These are phyloP conservation scores for Patellifolia procumbens DNA, from an alignment of 179 eudicot species.

Conservation along the genomic window DNA sequence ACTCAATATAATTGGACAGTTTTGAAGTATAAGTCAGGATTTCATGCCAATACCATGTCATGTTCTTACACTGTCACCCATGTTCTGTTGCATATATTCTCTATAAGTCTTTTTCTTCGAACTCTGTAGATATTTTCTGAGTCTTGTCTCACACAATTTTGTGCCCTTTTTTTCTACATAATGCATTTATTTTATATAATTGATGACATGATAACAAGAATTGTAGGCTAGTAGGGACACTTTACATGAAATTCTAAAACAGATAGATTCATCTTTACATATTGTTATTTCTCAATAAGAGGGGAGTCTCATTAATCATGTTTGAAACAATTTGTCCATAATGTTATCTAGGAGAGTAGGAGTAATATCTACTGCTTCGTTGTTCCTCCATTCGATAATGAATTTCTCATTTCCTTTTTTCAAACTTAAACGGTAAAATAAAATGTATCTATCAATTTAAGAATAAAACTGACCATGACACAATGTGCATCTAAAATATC, in stretches of 20 bases:
- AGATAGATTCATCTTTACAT: neutral
- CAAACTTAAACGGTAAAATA: too few relatives aligned
- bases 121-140: slow-evolving; percentile 20
- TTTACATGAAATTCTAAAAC: neutral
- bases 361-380: too few relatives aligned
- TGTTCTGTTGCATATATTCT: slow-evolving; percentile 19
- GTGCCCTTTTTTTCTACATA: neutral
- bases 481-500: too few relatives aligned
- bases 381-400: neutral
- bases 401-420: too few relatives aligned
- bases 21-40: neutral
- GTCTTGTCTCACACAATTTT: slow-evolving; percentile 20
- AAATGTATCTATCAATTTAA: too few relatives aligned
- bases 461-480: too few relatives aligned
- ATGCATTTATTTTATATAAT: slow-evolving; percentile 8
- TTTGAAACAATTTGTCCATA: too few relatives aligned
- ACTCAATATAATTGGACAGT: neutral
- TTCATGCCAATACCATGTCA: neutral
- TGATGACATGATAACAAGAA: neutral
- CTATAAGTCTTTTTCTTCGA: neutral
- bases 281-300: neutral
- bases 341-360: too few relatives aligned
- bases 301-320: neutral
- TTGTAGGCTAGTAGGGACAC: neutral
- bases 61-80: neutral